Evolutionary conservation across 2,329 filamentous ascomycete species (phyloP).

Genomic region (Calonectria ilicicola): DNA sequence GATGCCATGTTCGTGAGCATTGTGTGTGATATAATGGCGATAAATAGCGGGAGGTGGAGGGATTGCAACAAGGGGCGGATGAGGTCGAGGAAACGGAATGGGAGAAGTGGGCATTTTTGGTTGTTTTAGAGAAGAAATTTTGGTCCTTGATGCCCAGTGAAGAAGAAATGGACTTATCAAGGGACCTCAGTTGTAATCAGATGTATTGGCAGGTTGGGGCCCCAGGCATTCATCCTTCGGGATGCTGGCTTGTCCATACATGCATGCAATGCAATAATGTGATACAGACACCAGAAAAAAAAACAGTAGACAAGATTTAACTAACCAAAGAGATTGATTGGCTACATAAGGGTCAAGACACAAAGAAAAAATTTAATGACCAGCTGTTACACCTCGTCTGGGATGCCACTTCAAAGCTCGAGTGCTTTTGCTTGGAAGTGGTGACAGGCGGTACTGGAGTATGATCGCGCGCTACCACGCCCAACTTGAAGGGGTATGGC

Average conservation of each 20-base stretch:
- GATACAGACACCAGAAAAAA: neutral
- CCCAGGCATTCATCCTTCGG: slow-evolving; percentile 8
- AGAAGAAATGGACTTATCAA: neutral
- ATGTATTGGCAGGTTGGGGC: neutral
- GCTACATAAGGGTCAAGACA: neutral
- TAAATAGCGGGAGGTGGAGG: neutral
- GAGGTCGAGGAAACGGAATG: neutral
- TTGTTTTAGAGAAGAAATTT: neutral
- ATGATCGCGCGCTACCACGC: neutral
- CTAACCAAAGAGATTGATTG: neutral
- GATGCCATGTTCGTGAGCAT: slow-evolving; percentile 6
- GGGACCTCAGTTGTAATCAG: neutral
- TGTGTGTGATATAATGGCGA: neutral
- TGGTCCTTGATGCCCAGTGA: neutral
- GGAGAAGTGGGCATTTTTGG: neutral
- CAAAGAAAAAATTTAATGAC: neutral
- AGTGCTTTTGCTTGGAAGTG: neutral
- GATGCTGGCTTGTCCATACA: neutral
- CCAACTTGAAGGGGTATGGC: neutral
- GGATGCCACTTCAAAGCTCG: neutral
- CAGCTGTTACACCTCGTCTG: neutral
- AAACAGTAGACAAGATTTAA: neutral
- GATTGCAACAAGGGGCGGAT: neutral
- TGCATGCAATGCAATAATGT: neutral
- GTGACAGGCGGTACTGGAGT: neutral